A percentile compares a stretch with the other conserved stretches of the same genome.
Conservation (phyloP, 148 eudicot genomes). For the Nepenthes mirabilis region DNA sequence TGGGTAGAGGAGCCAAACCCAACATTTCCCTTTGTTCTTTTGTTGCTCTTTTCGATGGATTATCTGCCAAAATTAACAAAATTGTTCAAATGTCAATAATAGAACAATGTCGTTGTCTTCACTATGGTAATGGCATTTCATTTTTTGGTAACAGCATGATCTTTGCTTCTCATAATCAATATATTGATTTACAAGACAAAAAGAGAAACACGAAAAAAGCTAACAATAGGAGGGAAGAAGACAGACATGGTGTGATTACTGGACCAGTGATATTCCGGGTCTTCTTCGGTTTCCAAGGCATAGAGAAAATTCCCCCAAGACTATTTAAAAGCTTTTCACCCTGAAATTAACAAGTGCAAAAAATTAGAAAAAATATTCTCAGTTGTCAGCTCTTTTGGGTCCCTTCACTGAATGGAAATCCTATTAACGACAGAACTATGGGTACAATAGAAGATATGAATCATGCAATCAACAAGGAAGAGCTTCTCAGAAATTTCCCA, state of each 20-base stretch:
- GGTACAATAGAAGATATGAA: too few relatives aligned
- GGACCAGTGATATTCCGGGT: slow-evolving; percentile 54
- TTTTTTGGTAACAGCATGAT: too few relatives aligned
- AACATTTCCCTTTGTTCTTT: slow-evolving; percentile 61
- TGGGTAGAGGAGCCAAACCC: slow-evolving; percentile 33
- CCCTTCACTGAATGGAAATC: background rate
- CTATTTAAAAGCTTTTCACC: slow-evolving; percentile 76
- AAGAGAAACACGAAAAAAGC: background rate
- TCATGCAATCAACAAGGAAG: too few relatives aligned
- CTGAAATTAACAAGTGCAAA: slow-evolving; percentile 17
- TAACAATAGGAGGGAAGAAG: background rate
- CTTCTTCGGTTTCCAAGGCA: slow-evolving; percentile 88
- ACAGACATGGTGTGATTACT: slow-evolving; percentile 31
- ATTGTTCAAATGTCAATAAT: too few relatives aligned
- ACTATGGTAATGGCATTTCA: too few relatives aligned
- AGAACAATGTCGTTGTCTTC: too few relatives aligned
- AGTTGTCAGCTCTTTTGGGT: background rate
- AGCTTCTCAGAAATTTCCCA: too few relatives aligned
- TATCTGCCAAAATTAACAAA: slow-evolving; percentile 10
- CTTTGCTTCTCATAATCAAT: background rate
- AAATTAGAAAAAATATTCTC: background rate
- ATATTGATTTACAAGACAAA: background rate
- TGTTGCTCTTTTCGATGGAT: slow-evolving; percentile 22
- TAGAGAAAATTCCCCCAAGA: slow-evolving; percentile 93
- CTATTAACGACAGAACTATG: too few relatives aligned